These are phyloP conservation scores for Beta vulgaris DNA, from an alignment of 148 eudicot genomes.

Conservation along the genomic window DNA sequence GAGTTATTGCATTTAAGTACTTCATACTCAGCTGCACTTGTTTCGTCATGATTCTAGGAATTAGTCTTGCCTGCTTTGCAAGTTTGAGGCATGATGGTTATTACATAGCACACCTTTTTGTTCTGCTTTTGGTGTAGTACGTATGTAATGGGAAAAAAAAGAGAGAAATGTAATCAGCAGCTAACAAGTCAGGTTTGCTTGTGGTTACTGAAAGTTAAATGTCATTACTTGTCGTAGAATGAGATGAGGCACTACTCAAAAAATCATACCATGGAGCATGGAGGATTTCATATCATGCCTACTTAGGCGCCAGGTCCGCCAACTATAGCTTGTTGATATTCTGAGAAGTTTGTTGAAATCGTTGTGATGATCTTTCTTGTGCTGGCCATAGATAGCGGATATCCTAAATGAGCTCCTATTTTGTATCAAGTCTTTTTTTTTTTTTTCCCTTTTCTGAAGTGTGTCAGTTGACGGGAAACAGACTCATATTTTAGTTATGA, in stretches of 20 bases:
- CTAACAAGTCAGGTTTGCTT: neutral
- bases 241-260: neutral
- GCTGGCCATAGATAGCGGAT: neutral
- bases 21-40: neutral
- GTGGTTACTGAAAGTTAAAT: conserved; percentile 4
- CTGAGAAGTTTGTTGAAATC: neutral
- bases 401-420: neutral
- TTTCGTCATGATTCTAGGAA: neutral
- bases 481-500: neutral
- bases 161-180: neutral
- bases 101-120: neutral
- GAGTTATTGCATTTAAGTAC: neutral
- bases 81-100: neutral
- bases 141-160: neutral
- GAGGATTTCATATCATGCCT: neutral
- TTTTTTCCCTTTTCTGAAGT: neutral
- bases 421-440: neutral
- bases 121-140: neutral
- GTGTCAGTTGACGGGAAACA: neutral
- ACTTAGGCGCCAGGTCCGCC: too few relatives aligned
- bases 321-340: neutral
- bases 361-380: neutral
- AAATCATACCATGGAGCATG: neutral
- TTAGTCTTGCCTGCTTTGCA: neutral
- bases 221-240: neutral